These are phyloP conservation scores for Diaporthe eres DNA, from an alignment of 2,329 filamentous ascomycete species.

Conservation along the genomic window DNA sequence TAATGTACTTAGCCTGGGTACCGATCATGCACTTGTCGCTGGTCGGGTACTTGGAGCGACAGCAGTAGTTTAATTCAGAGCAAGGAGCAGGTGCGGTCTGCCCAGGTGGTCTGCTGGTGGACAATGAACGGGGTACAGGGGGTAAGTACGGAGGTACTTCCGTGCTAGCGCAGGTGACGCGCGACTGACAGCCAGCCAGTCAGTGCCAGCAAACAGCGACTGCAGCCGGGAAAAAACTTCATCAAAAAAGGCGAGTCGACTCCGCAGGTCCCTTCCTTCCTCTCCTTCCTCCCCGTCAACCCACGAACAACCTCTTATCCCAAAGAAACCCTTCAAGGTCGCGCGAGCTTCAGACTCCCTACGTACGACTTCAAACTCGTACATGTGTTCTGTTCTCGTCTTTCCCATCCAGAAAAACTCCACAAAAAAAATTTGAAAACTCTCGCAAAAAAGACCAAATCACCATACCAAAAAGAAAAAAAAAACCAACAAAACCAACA, in stretches of 20 bases:
- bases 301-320: constrained; percentile 62
- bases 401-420: constrained; percentile 66
- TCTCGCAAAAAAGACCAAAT: constrained; percentile 59
- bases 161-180: constrained; percentile 31
- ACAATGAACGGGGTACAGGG: not conserved
- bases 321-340: constrained; percentile 56
- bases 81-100: constrained; percentile 3
- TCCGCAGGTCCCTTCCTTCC: constrained; percentile 41
- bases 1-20: not conserved
- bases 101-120: not conserved
- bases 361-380: constrained; percentile 67
- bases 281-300: constrained; percentile 55
- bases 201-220: constrained; percentile 34
- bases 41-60: not conserved
- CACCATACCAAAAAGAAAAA: constrained; percentile 34
- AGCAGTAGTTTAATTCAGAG: not conserved
- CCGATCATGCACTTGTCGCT: not conserved
- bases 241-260: constrained; percentile 36
- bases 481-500: constrained; percentile 25
- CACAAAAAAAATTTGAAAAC: constrained; percentile 74
- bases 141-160: constrained; percentile 26
- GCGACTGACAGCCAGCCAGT: constrained; percentile 32
- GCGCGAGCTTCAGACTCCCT: constrained; percentile 61
- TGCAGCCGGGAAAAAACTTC: constrained; percentile 39
- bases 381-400: constrained; percentile 73